Evolutionary conservation across 2,329 filamentous ascomycete species (phyloP).

Genomic region (Fusarium heterosporum): DNA sequence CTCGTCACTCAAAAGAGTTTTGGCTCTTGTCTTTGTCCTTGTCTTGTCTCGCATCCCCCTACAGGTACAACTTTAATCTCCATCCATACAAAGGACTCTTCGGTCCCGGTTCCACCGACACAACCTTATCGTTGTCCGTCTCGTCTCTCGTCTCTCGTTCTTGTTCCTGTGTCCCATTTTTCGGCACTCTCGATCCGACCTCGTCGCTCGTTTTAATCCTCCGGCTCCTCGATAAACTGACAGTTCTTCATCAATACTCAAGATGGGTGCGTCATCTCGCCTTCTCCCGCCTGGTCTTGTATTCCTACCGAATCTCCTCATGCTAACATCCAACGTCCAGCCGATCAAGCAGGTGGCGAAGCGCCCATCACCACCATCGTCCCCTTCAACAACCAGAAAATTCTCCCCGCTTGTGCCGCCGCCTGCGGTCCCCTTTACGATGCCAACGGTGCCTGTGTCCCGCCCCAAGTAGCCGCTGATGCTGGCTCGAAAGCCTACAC

Average conservation of each 20-base stretch:
- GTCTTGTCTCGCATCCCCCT: constrained; percentile 16
- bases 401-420: constrained; percentile 71
- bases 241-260: constrained; percentile 32
- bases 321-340: constrained; percentile 32
- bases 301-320: constrained; percentile 15
- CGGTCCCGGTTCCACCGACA: constrained; percentile 30
- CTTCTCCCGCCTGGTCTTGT: constrained; percentile 33
- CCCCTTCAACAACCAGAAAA: constrained; percentile 59
- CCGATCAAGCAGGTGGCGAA: constrained; percentile 19
- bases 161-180: neutral
- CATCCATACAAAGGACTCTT: constrained; percentile 25
- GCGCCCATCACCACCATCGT: constrained; percentile 63
- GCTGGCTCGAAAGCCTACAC: constrained; percentile 67
- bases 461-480: constrained; percentile 61
- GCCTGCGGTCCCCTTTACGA: constrained; percentile 72
- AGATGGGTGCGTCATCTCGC: constrained; percentile 53
- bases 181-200: constrained; percentile 2
- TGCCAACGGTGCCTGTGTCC: constrained; percentile 78
- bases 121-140: constrained; percentile 13
- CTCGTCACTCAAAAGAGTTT: neutral
- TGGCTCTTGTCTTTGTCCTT: too few relatives aligned
- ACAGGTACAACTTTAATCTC: constrained; percentile 4
- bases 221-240: constrained; percentile 1
- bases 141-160: constrained; percentile 25
- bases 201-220: constrained; percentile 25